These are phyloP conservation scores for Rhizopogon vinicolor DNA, from an alignment of 768 basidiomycete species.

Conservation along the genomic window DNA sequence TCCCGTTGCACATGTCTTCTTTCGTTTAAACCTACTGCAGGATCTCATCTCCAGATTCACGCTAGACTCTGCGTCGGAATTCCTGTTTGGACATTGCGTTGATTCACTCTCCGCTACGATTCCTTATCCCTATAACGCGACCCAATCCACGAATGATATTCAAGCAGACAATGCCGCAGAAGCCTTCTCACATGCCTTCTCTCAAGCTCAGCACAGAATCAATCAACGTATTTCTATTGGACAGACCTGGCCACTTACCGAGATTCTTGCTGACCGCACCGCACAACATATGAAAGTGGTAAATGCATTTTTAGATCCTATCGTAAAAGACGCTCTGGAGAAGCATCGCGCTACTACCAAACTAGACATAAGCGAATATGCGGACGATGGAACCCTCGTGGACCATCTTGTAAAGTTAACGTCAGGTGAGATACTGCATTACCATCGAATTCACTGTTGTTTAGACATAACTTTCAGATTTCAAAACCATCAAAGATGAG, in stretches of 20 bases:
- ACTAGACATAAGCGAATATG: slow-evolving; percentile 7
- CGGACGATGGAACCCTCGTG: slow-evolving; percentile 35
- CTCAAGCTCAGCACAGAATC: slow-evolving; percentile 27
- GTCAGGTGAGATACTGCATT: slow-evolving; percentile 20
- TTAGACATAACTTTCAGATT: slow-evolving; percentile 13
- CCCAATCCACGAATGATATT: slow-evolving; percentile 3
- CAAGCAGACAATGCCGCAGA: slow-evolving; percentile 7
- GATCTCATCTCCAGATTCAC: slow-evolving; percentile 45
- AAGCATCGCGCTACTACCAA: slow-evolving; percentile 13
- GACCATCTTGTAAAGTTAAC: slow-evolving; percentile 37
- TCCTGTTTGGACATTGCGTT: slow-evolving; percentile 29
- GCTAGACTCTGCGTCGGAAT: slow-evolving; percentile 50
- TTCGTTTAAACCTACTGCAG: too few relatives aligned
- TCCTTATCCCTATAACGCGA: slow-evolving; percentile 31
- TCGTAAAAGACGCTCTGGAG: slow-evolving; percentile 30
- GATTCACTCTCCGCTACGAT: slow-evolving; percentile 32
- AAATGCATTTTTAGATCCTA: slow-evolving; percentile 34
- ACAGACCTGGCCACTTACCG: slow-evolving; percentile 36
- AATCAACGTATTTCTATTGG: slow-evolving; percentile 25
- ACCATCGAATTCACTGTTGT: not conserved
- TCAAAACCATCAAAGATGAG: slow-evolving; percentile 34
- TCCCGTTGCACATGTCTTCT: slow-evolving; percentile 12
- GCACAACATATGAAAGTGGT: slow-evolving; percentile 33
- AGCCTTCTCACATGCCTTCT: slow-evolving; percentile 31
- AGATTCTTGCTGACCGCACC: slow-evolving; percentile 30